Base-by-base conservation (phyloP, 169 alveolate genomes). In the Eimeria acervulina region DNA sequence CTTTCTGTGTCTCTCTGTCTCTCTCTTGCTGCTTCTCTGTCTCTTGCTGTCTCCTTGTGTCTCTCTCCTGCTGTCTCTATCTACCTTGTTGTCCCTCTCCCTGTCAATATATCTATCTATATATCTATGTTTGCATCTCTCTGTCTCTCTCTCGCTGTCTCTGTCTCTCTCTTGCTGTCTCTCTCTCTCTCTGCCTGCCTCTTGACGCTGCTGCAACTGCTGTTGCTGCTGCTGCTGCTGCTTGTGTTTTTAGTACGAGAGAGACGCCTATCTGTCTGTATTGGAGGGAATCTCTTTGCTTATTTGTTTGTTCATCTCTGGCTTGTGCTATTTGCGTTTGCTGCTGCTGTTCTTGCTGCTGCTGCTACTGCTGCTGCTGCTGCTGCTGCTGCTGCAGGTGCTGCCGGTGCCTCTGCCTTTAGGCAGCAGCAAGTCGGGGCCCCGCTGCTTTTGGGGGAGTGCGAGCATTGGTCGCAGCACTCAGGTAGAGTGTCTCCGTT, bases 291-390 rank as follows among this genome's bases (percentile, higher is more conserved):
- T n/a, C n/a, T n/a, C n/a, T n/a, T n/a, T n/a, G n/a, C 55, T 47
- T 12, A 5, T 47, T 47, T 47, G 55, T 47, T 12, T 47, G 55
- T 12, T 47, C n/a, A 12, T 47, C 55, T 47, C 55, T 12, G 5
- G 5, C 26, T 4, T 19, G 5, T 55, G 66, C 44, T 12, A 17
- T 23, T 5, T n/a, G 17, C 61, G 8, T 8, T 31, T 85, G 55
- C 76, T 38, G 28, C 81, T 61, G 33, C 15, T 31, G 36, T 26
- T 55, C 61, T 47, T 47, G 12, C 55, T 70, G 42, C 92, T 36
- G 61, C 44, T 92, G 36, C 63, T 84, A 95, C 93, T 95, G 36
- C 33, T 95, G 63, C 95, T 92, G 8, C 92, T 95, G 36, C 96
- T 95, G 70, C 95, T 95, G 38, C 90, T 95, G 5, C 95, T 28